Conservation (phyloP, 1,284 basidiomycete species). For the Athelia psychrophila region DNA sequence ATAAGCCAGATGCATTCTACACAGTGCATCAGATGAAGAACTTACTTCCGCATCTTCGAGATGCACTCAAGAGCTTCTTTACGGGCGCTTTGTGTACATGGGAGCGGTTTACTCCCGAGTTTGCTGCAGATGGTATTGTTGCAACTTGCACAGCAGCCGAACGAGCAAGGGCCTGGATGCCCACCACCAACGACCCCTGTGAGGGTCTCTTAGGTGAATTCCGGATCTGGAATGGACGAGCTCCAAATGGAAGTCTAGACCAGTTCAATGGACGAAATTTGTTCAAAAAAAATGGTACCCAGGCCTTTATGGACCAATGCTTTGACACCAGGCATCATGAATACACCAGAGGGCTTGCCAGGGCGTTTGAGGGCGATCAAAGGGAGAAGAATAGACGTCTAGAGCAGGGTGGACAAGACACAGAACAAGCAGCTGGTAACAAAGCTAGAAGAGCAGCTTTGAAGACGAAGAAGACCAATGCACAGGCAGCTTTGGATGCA, state of each 20-base stretch:
- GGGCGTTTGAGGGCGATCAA: background rate
- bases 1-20: slow-evolving; percentile 17
- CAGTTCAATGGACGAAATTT: slow-evolving; percentile 22
- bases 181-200: slow-evolving; percentile 32
- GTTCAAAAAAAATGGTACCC: slow-evolving; percentile 20
- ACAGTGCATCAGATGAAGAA: no score
- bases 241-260: slow-evolving; percentile 16
- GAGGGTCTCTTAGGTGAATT: slow-evolving; percentile 28
- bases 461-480: background rate
- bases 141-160: slow-evolving; percentile 23
- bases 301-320: slow-evolving; percentile 17
- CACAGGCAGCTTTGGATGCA: background rate
- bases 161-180: slow-evolving; percentile 21
- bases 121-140: slow-evolving; percentile 30
- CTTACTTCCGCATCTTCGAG: background rate
- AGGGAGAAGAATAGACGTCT: background rate
- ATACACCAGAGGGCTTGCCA: slow-evolving; percentile 10
- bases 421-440: background rate
- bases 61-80: slow-evolving; percentile 13
- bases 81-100: slow-evolving; percentile 18
- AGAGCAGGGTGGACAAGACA: background rate
- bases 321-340: slow-evolving; percentile 16
- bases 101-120: slow-evolving; percentile 30
- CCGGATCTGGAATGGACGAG: slow-evolving; percentile 10
- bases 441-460: background rate